Evolutionary conservation across 2,329 filamentous ascomycete species (phyloP), one percentile per base, ranked within the genome.

Genomic region (Aspergillus ibericus): DNA sequence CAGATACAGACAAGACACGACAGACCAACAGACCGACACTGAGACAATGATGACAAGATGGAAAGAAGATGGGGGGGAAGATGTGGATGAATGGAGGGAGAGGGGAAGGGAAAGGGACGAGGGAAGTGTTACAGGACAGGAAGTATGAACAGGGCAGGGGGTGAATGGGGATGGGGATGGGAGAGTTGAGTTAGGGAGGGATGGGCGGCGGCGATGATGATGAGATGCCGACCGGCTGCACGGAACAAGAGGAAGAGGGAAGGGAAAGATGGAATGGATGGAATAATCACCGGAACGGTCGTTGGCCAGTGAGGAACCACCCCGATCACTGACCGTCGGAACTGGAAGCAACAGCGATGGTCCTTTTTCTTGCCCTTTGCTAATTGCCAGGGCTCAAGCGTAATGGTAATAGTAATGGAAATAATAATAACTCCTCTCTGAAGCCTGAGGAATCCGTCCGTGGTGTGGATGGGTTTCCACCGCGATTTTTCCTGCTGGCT

Each of bases 271-370:
- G 47, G 52, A 56, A 57, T 56, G 55, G 59, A 53, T 53, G 51
- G 51, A 53, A 53, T 62, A 63, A 62, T 63, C 59, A 62, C 38
- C 49, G 48, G 29, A 53, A 27, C 59, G 54, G 54, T 62, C 55
- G 59, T 62, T 63, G 61, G 59, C 59, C 59, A 59, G 61, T 59
- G 53, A 42, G 44, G 50, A 53, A 25, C 53, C 50, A 44, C 20
- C 38, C 16, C 16, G 12, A 8, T 32, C 22, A 42, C 38, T 42
- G 12, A 42, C 48, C 40, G 48, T 52, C 38, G 38, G 58, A 63
- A 56, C 56, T 44, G 53, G 51, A 48, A 55, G 53, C 52, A 48
- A 50, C 44, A 51, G 51, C 47, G 53, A 51, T 60, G 56, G 64
- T 32, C 29, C 29, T 32, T 32, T 32, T 32, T 9, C 2, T 32